Evolutionary conservation across 768 basidiomycete species (phyloP).

Genomic region (Suillus spraguei): DNA sequence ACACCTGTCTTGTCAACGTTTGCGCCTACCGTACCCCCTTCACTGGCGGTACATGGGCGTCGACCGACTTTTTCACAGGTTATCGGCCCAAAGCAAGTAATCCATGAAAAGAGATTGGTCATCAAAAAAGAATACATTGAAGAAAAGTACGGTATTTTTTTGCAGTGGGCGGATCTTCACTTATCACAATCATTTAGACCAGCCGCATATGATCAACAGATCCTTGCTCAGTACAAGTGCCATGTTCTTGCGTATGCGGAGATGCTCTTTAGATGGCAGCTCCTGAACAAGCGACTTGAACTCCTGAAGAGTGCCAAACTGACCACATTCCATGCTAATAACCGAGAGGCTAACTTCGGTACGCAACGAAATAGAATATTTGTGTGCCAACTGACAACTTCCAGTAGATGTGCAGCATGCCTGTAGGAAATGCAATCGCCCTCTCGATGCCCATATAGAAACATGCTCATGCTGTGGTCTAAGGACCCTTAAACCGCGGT

Average conservation of each 20-base stretch:
- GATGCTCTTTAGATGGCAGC: conserved; percentile 70
- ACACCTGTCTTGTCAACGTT: conserved; percentile 34
- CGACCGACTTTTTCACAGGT: conserved; percentile 46
- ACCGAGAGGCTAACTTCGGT: conserved; percentile 40
- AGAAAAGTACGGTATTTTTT: conserved; percentile 17
- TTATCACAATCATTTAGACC: conserved; percentile 21
- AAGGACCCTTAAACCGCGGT: conserved; percentile 49
- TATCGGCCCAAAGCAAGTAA: conserved; percentile 29
- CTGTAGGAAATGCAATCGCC: conserved; percentile 47
- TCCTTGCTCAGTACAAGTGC: conserved; percentile 45
- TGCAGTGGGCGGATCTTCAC: conserved; percentile 1
- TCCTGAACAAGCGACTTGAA: conserved; percentile 71
- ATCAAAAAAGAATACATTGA: conserved; percentile 31
- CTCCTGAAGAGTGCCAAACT: conserved; percentile 65
- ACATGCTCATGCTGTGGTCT: conserved; percentile 47
- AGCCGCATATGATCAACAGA: conserved; percentile 35
- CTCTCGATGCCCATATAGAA: conserved; percentile 35
- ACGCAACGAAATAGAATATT: conserved; percentile 7
- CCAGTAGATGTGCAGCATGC: conserved; percentile 47
- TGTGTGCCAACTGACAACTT: conserved; percentile 8
- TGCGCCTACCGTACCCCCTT: conserved; percentile 40
- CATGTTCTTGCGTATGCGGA: conserved; percentile 79
- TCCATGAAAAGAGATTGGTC: conserved; percentile 42
- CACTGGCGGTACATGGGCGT: conserved; percentile 42
- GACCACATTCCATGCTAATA: conserved; percentile 27